These are phyloP conservation scores for Russula compacta DNA, from an alignment of 768 basidiomycete species.

Conservation along the genomic window DNA sequence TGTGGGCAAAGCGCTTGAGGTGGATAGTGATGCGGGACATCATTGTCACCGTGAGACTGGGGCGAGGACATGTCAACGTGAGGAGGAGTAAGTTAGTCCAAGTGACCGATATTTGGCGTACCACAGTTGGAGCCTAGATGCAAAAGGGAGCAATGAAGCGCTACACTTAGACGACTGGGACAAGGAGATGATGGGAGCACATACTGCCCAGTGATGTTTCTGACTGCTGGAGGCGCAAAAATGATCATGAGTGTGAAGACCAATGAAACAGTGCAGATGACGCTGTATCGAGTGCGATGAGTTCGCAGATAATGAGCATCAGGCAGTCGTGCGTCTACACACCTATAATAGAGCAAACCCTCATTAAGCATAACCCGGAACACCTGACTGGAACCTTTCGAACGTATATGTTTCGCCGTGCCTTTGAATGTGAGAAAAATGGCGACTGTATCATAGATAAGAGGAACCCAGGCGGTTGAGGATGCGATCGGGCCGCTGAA, in stretches of 20 bases:
- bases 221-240: constrained; percentile 24
- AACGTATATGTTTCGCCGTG: constrained; percentile 17
- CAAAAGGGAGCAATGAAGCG: too few relatives aligned
- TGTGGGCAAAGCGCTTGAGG: constrained; percentile 28
- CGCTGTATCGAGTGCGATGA: constrained; percentile 18
- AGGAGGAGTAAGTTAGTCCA: neutral
- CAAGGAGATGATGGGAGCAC: neutral
- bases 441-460: constrained; percentile 32
- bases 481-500: constrained; percentile 25
- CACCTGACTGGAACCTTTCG: neutral
- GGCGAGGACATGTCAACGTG: neutral
- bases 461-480: constrained; percentile 35
- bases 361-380: constrained; percentile 6
- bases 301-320: neutral
- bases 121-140: constrained; percentile 1
- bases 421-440: constrained; percentile 28
- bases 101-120: neutral
- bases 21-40: constrained; percentile 62
- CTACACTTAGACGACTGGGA: neutral
- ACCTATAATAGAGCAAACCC: constrained; percentile 13
- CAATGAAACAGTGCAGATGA: constrained; percentile 33
- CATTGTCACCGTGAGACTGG: constrained; percentile 43
- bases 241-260: constrained; percentile 34
- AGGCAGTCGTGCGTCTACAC: neutral
- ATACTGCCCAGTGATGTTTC: constrained; percentile 32